Evolutionary conservation across 2,329 filamentous ascomycete genomes (phyloP), one percentile per base, ranked within the genome.

Genomic region (Xylariomycetidae sp.): DNA sequence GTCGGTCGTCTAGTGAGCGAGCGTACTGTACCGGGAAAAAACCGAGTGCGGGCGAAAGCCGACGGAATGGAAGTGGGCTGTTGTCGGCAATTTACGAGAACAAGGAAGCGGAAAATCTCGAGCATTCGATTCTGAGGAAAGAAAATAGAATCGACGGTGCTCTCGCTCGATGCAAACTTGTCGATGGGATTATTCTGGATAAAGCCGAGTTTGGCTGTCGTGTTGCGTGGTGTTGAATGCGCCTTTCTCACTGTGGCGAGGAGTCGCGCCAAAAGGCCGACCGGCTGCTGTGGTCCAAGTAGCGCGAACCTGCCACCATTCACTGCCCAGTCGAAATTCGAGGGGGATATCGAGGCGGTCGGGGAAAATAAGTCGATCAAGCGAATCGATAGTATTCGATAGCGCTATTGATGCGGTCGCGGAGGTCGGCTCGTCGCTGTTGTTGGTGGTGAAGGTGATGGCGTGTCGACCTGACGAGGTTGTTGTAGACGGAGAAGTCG

Each of bases 241-340:
- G 13, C 7, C 38, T 47, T 42, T 49, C 40, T 51, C 46, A 51
- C 35, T 45, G 49, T 53, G 59, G 54, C 54, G 51, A 59, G 55
- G 51, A 59, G 55, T 56, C 52, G 56, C 59, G 56, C 54, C 52
- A 57, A 53, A 55, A 51, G 49, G 55, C 56, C 54, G 59, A 59
- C 54, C 58, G 57, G 53, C 47, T 56, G 52, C 53, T 51, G 43
- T 53, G 48, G 52, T 55, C 48, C 44, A 53, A 55, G 42, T 38
- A 34, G 34, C 43, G 42, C 58, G 53, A 44, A 51, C 47, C 48
- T 46, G 51, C 50, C 55, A 51, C 49, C 59, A 62, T 62, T 49
- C 54, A 60, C 43, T n/a, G n/a, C n/a, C n/a, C n/a, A n/a, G n/a
- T n/a, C n/a, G n/a, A n/a, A n/a, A n/a, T n/a, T n/a, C n/a, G n/a